Conservation (phyloP, 139 green algal species). For the Auxenochlorella pyrenoidosa region DNA sequence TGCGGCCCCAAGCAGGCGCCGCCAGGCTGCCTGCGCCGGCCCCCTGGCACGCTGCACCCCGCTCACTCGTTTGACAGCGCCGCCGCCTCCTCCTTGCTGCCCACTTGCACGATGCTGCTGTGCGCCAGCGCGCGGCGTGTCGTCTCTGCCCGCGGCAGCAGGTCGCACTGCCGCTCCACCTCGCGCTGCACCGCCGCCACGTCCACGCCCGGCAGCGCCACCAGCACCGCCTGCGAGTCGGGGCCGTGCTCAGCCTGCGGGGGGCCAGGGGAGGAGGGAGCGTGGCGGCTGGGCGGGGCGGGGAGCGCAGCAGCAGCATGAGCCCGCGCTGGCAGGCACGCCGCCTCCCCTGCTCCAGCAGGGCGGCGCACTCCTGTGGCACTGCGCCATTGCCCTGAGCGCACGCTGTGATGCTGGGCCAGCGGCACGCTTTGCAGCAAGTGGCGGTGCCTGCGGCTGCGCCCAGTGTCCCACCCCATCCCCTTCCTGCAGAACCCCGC, state of each 20-base stretch:
- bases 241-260: slow-evolving; percentile 94
- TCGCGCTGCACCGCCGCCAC: slow-evolving; percentile 79
- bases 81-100: slow-evolving; percentile 72
- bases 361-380: no score
- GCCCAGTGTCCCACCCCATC: no score
- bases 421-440: no score
- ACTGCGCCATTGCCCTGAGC: no score
- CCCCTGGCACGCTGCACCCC: neutral
- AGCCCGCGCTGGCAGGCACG: no score
- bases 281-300: neutral
- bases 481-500: no score
- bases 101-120: slow-evolving; percentile 81
- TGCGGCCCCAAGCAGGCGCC: neutral
- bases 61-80: slow-evolving; percentile 83
- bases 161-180: slow-evolving; percentile 83
- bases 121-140: slow-evolving; percentile 90
- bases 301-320: neutral
- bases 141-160: slow-evolving; percentile 87
- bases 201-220: slow-evolving; percentile 90
- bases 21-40: neutral
- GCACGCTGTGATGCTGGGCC: no score
- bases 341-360: neutral
- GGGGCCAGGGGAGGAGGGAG: neutral
- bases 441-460: no score
- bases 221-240: slow-evolving; percentile 93